These are phyloP conservation scores for Castanopsis chinensis DNA, from an alignment of 306 rosid species.

Conservation along the genomic window DNA sequence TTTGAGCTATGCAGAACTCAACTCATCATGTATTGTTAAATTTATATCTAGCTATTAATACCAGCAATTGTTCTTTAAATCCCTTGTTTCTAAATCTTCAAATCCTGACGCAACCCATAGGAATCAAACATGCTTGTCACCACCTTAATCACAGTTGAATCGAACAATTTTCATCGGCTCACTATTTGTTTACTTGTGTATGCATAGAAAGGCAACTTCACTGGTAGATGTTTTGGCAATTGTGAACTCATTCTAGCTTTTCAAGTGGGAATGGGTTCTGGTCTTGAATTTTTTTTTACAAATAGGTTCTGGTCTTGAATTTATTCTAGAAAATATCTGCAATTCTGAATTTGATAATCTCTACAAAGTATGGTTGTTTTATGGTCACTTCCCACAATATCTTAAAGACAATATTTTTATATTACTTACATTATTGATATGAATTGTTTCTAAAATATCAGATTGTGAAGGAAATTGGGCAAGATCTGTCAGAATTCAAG, in stretches of 20 bases:
- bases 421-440: neutral
- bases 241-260: neutral
- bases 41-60: too few relatives aligned
- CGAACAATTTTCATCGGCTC: neutral
- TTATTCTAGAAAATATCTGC: neutral
- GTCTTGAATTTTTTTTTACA: neutral
- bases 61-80: too few relatives aligned
- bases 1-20: too few relatives aligned
- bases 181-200: neutral
- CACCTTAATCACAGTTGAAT: too few relatives aligned
- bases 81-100: too few relatives aligned
- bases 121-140: too few relatives aligned
- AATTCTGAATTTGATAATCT: neutral
- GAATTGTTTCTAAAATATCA: slow-evolving; percentile 17
- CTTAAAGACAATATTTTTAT: neutral
- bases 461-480: slow-evolving; percentile 74
- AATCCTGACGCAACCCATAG: too few relatives aligned
- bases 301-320: neutral
- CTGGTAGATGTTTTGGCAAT: neutral
- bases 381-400: neutral
- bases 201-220: neutral
- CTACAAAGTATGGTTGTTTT: neutral
- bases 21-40: too few relatives aligned
- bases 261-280: neutral
- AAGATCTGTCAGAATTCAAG: slow-evolving; percentile 80